Evolutionary conservation across 306 rosid genomes (phyloP), one percentile per base, ranked within the genome.

Genomic region (Lithocarpus polystachyus): DNA sequence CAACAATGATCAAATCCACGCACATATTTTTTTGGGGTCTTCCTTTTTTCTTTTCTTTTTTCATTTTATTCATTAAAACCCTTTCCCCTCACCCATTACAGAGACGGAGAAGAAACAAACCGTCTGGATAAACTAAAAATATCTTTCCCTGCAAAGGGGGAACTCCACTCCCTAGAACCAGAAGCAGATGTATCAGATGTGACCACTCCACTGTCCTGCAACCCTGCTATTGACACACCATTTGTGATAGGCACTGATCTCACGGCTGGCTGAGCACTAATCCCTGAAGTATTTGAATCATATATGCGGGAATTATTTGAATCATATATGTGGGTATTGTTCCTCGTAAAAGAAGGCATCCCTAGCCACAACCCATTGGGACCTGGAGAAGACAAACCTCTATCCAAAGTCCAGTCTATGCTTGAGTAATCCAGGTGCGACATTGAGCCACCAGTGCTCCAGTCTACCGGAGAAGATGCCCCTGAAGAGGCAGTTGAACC

Each of bases 111-210:
- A 85, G 92, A 96, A 85, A 96, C 99, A 93, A 87, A 91, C 96
- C 90, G 94, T 88, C 99, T 91, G 33, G 99, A 91, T 86, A 89
- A 87, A 81, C 94, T 91, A 84, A 96, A 96, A 77, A 96, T 90
- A 90, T 93, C 99, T 77, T 91, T 95, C 84, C 95, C 99, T 90
- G 93, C 98, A 28, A 96, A 96, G 4, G 99, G 96, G 75, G 98
- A 93, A 35, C 92, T 87, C 99, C 99, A 96, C 62, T 91, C 98
- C 79, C 94, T 87, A 17, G 95, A 89, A 78, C 90, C 92, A 1
- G 83, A 79, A 23, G 85, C 79, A 14, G 94, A 76, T 69, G 90
- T 76, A 75, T 93, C 99, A 15, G 85, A 77, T 60, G 88, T 72
- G 19, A 86, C 83, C 82, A 79, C 87, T 68, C 92, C 95, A 54